Base-by-base conservation (phyloP, 371 early-diverging fungal species). In the Rhizopus delemar region DNA sequence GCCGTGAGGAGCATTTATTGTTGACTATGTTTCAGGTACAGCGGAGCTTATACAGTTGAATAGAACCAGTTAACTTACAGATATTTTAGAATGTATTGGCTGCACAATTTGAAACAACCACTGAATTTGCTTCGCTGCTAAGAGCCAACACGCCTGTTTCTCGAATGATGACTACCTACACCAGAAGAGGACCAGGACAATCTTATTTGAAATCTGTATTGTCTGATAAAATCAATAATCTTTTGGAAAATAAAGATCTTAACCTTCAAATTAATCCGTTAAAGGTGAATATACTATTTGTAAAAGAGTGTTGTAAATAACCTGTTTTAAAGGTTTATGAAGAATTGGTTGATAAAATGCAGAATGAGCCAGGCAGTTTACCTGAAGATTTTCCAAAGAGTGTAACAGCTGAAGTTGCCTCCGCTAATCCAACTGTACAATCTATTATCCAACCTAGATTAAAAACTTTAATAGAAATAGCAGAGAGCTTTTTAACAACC, bases 141-240 rank as follows among this genome's bases (percentile, higher is more conserved):
- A 89, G 97, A 29, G 95, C 95, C 48, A 97, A 97, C 70, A 95
- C 95, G 6, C 95, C 97, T 1, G 93, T 94, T 4, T 95, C 95
- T 3, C 87, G 96, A 32, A 94, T 96, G 93, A 91, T 97, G 91
- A 95, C 94, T 34, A 94, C 96, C 3, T 97, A 96, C 69, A 95
- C 96, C 5, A 78, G 95, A 35, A 89, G 97, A 51, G 94, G 95
- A 4, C 93, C 93, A 22, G 96, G 96, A 48, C 95, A 95, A 78
- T 86, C 91, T 8, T 97, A 97, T 61, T 76, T 96, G 49, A 95
- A 95, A 72, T 85, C 85, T 7, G 90, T 94, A 8, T 77, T 97
- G 41, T 89, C 94, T 1, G 86, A 89, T 51, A 82, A 87, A 50
- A 93, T 97, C 60, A 89, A 90, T 59, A 75, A 78, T 48, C 43